A percentile compares a stretch with the other conserved stretches of the same genome.
Conservation (phyloP, 805 yeast genomes). For the Zygosaccharomyces lentus region DNA sequence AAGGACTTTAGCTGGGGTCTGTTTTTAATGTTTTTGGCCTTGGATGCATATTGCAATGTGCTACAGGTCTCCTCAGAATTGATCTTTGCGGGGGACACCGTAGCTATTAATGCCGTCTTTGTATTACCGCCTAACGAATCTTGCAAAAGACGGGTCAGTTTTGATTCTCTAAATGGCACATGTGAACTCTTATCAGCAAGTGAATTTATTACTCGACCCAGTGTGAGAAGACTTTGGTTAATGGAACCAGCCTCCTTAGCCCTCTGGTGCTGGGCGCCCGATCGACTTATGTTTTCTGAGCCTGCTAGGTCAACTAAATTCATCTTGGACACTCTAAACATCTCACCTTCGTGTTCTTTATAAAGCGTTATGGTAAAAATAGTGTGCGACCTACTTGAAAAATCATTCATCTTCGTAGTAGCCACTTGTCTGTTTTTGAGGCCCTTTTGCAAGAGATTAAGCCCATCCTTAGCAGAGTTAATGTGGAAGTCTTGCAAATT, state of each 20-base stretch:
- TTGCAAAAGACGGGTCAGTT: constrained; percentile 67
- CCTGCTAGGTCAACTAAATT: constrained; percentile 94
- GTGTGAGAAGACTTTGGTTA: constrained; percentile 78
- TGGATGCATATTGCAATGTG: constrained; percentile 81
- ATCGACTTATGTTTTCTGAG: constrained; percentile 79
- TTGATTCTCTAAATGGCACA: constrained; percentile 83
- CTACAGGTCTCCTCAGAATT: constrained; percentile 80
- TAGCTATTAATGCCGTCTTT: constrained; percentile 81
- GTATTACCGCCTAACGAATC: constrained; percentile 87
- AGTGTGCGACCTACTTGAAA: constrained; percentile 73
- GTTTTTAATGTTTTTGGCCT: constrained; percentile 77
- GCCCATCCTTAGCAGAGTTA: constrained; percentile 51
- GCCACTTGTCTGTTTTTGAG: constrained; percentile 60
- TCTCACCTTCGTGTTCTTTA: constrained; percentile 46
- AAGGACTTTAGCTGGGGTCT: constrained; percentile 62
- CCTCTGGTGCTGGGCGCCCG: constrained; percentile 82
- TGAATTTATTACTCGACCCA: constrained; percentile 84
- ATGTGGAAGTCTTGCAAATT: constrained; percentile 61
- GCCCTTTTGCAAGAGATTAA: constrained; percentile 53
- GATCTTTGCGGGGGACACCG: constrained; percentile 75
- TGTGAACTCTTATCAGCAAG: constrained; percentile 61
- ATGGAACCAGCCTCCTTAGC: constrained; percentile 94
- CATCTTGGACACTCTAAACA: constrained; percentile 60
- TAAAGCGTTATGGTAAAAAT: constrained; percentile 62
- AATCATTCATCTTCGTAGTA: constrained; percentile 67